Base-by-base conservation (phyloP, 1,284 basidiomycete species). In the Gomphus bonarii region DNA sequence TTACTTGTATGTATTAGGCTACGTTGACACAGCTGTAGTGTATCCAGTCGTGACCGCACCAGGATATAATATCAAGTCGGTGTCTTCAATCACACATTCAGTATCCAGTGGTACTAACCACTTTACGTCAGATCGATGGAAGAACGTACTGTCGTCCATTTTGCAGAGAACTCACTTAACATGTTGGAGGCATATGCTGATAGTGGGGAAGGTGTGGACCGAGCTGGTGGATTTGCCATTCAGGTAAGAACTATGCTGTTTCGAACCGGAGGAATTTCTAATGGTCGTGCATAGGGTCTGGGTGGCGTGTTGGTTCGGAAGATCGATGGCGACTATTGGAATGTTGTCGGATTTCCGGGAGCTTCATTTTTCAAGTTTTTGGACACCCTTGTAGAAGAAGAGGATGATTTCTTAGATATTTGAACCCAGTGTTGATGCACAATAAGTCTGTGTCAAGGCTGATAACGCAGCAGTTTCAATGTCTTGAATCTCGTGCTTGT, bases 181-280 rank as follows among this genome's bases (percentile, higher is more conserved):
- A 66, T 91, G 7, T 73, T 97, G 12, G 68, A 89, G 62, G 91
- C 92, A 0, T 98, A 98, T 65, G 91, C 87, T 33, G 85, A 93
- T 35, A 88, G 80, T 54, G 88, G 85, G 1, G 95, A 99, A 70
- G 95, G 95, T 0, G 68, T 87, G 49, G 92, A 97, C 66, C 80
- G 93, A 20, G 95, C 95, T 0, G 95, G 95, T 3, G 95, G 95
- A 0, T 98, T 98, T 68, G 93, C 93, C 2, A 85, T 95, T 49
- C 95, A 98, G 77, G 91, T 91, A 25, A 36, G 42, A 57, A 71
- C 61, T 18, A 33, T 25, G 2, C 12, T 18, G 16, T 47, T 30
- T 48, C 28, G 3, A 40, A 5, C 38, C 8, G n/a, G 16, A 16
- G 16, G 16, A 2, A 14, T 1, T 30, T 31, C 3, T 30, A 31